A percentile compares a stretch with the other conserved stretches of the same genome.
Conservation (phyloP, 2,329 filamentous ascomycete genomes). For the Nakataea oryzae region DNA sequence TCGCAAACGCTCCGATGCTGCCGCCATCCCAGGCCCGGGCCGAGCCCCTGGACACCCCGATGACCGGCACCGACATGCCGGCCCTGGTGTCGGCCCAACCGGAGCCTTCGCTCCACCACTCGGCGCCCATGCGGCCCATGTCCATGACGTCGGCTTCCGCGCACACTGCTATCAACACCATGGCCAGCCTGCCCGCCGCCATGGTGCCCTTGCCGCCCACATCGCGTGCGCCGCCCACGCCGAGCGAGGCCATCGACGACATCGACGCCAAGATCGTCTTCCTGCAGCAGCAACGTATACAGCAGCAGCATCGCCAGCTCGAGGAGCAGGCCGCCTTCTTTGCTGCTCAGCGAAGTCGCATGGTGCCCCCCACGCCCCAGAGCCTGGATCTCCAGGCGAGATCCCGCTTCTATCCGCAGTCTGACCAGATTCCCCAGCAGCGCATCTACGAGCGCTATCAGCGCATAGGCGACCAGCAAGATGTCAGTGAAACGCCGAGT, state of each 20-base stretch:
- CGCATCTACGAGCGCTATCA: slow-evolving; percentile 58
- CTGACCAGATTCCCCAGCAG: slow-evolving; percentile 38
- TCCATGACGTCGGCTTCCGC: not conserved
- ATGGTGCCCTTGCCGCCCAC: slow-evolving; percentile 34
- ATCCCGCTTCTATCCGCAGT: slow-evolving; percentile 48
- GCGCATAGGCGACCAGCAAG: slow-evolving; percentile 52
- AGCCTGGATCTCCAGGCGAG: slow-evolving; percentile 65
- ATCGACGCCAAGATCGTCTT: slow-evolving; percentile 58
- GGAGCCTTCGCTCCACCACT: not conserved
- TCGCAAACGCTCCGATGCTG: slow-evolving; percentile 14
- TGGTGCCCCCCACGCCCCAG: slow-evolving; percentile 70
- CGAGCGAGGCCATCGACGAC: slow-evolving; percentile 43
- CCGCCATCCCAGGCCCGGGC: not conserved
- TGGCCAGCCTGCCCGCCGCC: slow-evolving; percentile 17
- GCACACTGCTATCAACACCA: slow-evolving; percentile 10
- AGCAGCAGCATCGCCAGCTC: slow-evolving; percentile 48
- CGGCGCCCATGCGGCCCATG: not conserved
- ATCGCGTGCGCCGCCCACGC: slow-evolving; percentile 23
- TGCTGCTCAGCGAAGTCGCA: slow-evolving; percentile 40
- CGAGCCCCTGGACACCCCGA: slow-evolving; percentile 33
- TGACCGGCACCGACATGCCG: slow-evolving; percentile 32
- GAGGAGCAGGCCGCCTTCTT: slow-evolving; percentile 49
- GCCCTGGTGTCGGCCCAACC: slow-evolving; percentile 19
- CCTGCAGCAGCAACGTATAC: slow-evolving; percentile 51
- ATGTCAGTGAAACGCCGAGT: slow-evolving; percentile 30